Evolutionary conservation across 2,329 filamentous ascomycete species (phyloP).

Genomic region (Microsporum canis): DNA sequence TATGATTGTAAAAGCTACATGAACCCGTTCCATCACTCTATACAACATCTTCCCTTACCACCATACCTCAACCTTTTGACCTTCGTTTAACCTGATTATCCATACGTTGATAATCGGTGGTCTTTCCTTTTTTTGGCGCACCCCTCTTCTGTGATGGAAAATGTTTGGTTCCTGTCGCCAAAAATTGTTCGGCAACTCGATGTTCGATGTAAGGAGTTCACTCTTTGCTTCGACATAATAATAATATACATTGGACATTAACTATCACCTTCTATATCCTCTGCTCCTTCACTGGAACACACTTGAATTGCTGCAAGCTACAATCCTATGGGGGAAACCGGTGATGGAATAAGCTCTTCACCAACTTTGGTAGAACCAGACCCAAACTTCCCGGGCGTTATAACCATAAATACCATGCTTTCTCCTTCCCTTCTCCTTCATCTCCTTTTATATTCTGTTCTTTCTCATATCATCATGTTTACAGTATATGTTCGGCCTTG

Average conservation of each 20-base stretch:
- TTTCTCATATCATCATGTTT: neutral
- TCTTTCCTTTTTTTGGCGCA: neutral
- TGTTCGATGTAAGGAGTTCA: neutral
- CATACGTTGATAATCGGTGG: neutral
- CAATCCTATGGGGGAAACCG: neutral
- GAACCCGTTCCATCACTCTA: neutral
- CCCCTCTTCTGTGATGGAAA: neutral
- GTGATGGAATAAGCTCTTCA: neutral
- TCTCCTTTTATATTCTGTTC: neutral
- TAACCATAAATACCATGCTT: neutral
- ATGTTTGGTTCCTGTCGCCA: neutral
- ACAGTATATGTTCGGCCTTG: neutral
- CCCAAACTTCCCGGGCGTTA: neutral
- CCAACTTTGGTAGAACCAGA: neutral
- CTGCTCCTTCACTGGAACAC: neutral
- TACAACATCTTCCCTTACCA: neutral
- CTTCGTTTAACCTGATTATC: neutral
- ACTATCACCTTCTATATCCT: neutral
- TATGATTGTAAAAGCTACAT: slow-evolving; percentile 2
- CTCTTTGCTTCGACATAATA: neutral
- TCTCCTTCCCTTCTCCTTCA: neutral
- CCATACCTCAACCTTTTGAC: neutral
- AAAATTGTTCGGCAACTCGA: neutral
- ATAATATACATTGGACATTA: neutral
- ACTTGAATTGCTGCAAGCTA: neutral